These are phyloP conservation scores for Nigrograna mackinnonii DNA, from an alignment of 2,329 filamentous ascomycete genomes.

Conservation along the genomic window DNA sequence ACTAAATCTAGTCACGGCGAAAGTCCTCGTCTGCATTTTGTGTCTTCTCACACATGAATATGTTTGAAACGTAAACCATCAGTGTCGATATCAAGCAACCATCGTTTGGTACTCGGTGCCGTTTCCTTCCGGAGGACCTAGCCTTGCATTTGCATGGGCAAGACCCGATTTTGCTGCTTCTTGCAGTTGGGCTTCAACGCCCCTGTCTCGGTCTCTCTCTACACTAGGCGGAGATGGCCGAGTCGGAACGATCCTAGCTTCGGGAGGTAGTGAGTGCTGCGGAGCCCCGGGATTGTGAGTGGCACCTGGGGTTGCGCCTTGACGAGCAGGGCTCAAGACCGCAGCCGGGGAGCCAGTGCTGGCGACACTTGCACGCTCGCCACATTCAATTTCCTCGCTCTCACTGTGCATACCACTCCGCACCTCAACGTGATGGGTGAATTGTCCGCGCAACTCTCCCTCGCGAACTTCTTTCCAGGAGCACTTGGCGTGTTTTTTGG, in stretches of 20 bases:
- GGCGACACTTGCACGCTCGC: slow-evolving; percentile 31
- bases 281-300: background rate
- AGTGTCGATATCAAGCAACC: slow-evolving; percentile 15
- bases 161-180: slow-evolving; percentile 37
- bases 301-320: slow-evolving; percentile 22
- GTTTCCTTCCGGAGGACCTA: slow-evolving; percentile 16
- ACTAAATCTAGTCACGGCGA: too few relatives aligned
- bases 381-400: slow-evolving; percentile 29
- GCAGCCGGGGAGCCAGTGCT: slow-evolving; percentile 31
- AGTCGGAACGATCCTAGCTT: slow-evolving; percentile 16
- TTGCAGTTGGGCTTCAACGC: slow-evolving; percentile 27
- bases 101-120: slow-evolving; percentile 27
- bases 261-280: slow-evolving; percentile 9
- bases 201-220: slow-evolving; percentile 18
- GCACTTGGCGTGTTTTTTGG: slow-evolving; percentile 88
- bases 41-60: too few relatives aligned
- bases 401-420: slow-evolving; percentile 35
- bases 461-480: slow-evolving; percentile 81
- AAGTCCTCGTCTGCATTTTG: too few relatives aligned
- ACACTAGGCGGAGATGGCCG: slow-evolving; percentile 23
- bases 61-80: too few relatives aligned
- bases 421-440: slow-evolving; percentile 16
- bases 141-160: slow-evolving; percentile 27
- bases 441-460: slow-evolving; percentile 60
- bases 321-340: slow-evolving; percentile 26